Evolutionary conservation across 805 yeast species (phyloP), one percentile per base, ranked within the genome.

Genomic region (Kuraishia floccosa): DNA sequence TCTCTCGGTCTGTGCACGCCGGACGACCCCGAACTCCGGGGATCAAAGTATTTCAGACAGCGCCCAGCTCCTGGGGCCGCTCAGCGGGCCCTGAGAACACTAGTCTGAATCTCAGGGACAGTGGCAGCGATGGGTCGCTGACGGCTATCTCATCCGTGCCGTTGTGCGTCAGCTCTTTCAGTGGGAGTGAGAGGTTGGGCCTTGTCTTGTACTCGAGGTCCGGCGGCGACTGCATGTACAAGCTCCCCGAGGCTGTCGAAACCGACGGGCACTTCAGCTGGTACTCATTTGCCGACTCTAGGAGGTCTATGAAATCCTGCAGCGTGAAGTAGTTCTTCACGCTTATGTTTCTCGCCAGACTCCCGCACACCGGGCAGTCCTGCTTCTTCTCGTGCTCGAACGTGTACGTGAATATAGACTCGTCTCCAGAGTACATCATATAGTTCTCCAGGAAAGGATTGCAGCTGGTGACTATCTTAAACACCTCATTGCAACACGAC

Each of bases 361-460:
- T 47, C 4, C 69, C 69, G 44, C 69, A 63, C 3, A 63, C 68
- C 0, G 66, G 51, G 37, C 69, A 63, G 28, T 47, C 50, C 4
- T 49, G 42, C 38, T 53, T 59, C 36, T 49, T 57, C 4, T 58
- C 37, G 34, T 60, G 59, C 5, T 54, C 42, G 39, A 55, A 63
- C 2, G 68, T 58, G 36, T 60, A 63, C 1, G 68, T 63, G 43
- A 59, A 63, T 6, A 63, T 50, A 11, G 63, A 58, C 31, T 62
- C 65, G 39, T 78, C 77, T 0, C 97, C 97, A 17, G 86, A 72
- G 46, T 83, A 83, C 72, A 79, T 81, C 82, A 84, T 77, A 49
- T 81, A 81, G 54, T 85, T 87, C 36, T 73, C 69, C 41, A 82
- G 54, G 12, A 58, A 56, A 0, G 86, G 89, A 37, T 74, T 73